These are phyloP conservation scores for Salix arbutifolia DNA, from an alignment of 345 rosid species.

Conservation along the genomic window DNA sequence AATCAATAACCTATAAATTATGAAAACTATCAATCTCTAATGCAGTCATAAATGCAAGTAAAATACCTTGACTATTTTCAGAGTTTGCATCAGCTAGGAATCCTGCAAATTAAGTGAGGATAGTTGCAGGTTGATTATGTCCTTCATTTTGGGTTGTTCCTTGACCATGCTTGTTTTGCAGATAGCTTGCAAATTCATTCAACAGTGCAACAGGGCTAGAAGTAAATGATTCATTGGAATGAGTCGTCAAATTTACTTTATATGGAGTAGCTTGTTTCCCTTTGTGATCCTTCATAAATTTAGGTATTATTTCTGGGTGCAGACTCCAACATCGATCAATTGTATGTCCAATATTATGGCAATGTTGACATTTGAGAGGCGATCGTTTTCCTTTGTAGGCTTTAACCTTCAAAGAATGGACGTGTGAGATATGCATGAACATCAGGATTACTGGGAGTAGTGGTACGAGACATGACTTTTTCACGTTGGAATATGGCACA, in stretches of 20 bases:
- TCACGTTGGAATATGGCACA: background rate
- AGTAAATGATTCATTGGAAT: too few species aligned
- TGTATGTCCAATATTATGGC: background rate
- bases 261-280: too few species aligned
- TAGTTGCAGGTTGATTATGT: rapidly evolving
- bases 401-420: background rate
- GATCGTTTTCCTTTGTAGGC: background rate
- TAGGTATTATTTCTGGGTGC: too few species aligned
- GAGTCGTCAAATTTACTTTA: too few species aligned
- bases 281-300: too few species aligned
- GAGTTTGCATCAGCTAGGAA: background rate
- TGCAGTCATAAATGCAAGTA: too few species aligned
- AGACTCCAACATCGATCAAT: too few species aligned
- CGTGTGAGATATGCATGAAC: background rate
- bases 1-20: background rate
- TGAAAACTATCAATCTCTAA: background rate
- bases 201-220: background rate
- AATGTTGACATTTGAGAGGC: background rate
- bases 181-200: background rate
- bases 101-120: background rate
- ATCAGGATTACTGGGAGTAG: background rate
- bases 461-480: background rate
- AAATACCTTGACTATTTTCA: background rate
- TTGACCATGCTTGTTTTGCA: background rate
- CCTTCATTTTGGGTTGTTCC: background rate